Base-by-base conservation (phyloP, 2,329 filamentous ascomycete genomes). In the Sporothrix luriei region DNA sequence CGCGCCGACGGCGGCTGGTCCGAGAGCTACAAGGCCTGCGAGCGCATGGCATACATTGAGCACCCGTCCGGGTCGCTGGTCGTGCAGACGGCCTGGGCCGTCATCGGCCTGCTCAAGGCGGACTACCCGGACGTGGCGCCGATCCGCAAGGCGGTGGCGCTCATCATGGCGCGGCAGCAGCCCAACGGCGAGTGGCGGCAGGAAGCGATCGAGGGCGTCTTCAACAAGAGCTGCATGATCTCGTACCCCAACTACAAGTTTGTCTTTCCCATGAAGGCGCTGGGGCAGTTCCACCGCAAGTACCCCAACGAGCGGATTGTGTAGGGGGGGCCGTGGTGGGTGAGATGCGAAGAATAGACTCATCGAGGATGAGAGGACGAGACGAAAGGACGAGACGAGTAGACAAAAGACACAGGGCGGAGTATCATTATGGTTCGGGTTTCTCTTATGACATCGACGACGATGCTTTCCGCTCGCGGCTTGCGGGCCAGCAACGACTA, bases 221-320 rank as follows among this genome's bases (percentile, higher is more conserved):
- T 99, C 81, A 99, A 99, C 81, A 97, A 97, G 83, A 95, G 90
- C 76, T 98, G 94, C 84, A 98, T 97, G 93, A 99, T 99, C 74
- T 95, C 93, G 0, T 99, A 99, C 77, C 94, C 94, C 55, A 99
- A 99, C 83, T 99, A 99, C 84, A 99, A 98, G 83, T 95, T 97
- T 78, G 91, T 91, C 70, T 99, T 97, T 80, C 90, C 94, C 0
- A 91, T 98, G 78, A 97, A 96, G 81, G 95, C 95, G 1, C 79
- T 99, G 73, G 95, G 95, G 5, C 90, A 97, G 87, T 99, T 93
- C 83, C 88, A 90, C 4, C 85, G 83, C 75, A 87, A 84, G 73
- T 94, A 90, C 73, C 91, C 90, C 0, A 84, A 92, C 71, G 86
- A 89, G 69, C 84, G 82, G 75, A 78, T 91, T 3, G 75, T 76